Evolutionary conservation across 345 rosid species (phyloP), one percentile per base, ranked within the genome.

Genomic region (Rhodamnia argentea): DNA sequence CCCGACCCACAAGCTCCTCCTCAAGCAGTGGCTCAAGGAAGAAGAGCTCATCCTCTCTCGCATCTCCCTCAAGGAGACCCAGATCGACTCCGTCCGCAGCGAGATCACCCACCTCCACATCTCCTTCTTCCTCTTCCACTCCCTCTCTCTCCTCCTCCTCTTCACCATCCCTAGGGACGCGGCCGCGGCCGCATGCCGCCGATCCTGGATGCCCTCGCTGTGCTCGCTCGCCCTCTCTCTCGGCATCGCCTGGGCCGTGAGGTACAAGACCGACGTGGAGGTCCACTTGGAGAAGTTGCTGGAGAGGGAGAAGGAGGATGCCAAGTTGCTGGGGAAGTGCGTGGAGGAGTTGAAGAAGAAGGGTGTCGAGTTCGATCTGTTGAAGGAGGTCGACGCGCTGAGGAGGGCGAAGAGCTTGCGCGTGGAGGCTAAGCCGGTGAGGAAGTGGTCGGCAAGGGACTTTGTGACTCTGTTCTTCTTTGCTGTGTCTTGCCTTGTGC

Each of bases 1-100:
- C 4, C 96, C 96, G 37, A 94, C 96, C 52, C 98, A 97, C 93
- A 97, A 94, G 92, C 96, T 97, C 84, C 98, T 97, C 83, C 89
- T 97, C 78, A 96, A 96, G 90, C 99, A 97, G 86, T 96, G 99
- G 99, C 92, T 96, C 76, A 96, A 95, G 87, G 99, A 97, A 85
- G 96, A 97, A 84, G 99, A 97, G 57, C 93, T 97, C 1, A 95
- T 94, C 88, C 93, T 96, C 90, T 91, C 88, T 89, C 91, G 99
- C 78, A 84, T 94, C 86, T 87, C 95, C 2, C 91, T 92, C 83
- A 97, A 97, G 88, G 99, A 97, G 85, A 90, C 93, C 51, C 99
- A 64, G 24, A 96, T 56, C 83, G 90, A 96, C 81, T 88, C 44
- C 76, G 44, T 64, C 76, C 76, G 44, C 44, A 40, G 44, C 78